Evolutionary conservation across 768 basidiomycete species (phyloP).

Genomic region (Scleroderma citrinum): DNA sequence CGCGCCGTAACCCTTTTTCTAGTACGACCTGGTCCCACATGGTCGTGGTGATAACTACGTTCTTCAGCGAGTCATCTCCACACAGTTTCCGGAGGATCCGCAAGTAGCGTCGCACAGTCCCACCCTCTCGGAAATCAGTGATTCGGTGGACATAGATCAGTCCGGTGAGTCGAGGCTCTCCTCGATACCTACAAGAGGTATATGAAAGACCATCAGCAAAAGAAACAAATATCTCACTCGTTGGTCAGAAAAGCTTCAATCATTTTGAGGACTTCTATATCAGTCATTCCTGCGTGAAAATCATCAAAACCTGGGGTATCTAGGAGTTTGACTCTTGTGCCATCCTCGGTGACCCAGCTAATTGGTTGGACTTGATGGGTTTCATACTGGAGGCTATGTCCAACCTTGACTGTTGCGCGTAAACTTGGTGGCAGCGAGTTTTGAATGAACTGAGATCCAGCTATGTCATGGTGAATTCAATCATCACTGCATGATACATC

Average conservation of each 20-base stretch:
- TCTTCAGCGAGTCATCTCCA: slow-evolving; percentile 21
- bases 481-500: background rate
- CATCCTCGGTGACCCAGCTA: background rate
- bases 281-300: background rate
- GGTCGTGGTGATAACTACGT: slow-evolving; percentile 30
- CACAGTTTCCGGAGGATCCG: slow-evolving; percentile 17
- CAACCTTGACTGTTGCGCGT: background rate
- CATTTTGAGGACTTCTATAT: background rate
- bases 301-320: background rate
- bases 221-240: background rate
- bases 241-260: background rate
- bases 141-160: background rate
- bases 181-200: background rate
- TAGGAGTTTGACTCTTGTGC: background rate
- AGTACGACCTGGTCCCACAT: slow-evolving; percentile 27
- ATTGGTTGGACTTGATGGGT: background rate
- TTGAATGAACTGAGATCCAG: background rate
- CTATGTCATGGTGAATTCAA: background rate
- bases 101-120: background rate
- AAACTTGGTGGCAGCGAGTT: background rate
- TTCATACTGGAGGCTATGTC: background rate
- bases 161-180: background rate
- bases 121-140: background rate
- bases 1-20: slow-evolving; percentile 19
- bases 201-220: background rate